Evolutionary conservation across 2,329 filamentous ascomycete species (phyloP), one percentile per base, ranked within the genome.

Genomic region (Penicillium sp.): DNA sequence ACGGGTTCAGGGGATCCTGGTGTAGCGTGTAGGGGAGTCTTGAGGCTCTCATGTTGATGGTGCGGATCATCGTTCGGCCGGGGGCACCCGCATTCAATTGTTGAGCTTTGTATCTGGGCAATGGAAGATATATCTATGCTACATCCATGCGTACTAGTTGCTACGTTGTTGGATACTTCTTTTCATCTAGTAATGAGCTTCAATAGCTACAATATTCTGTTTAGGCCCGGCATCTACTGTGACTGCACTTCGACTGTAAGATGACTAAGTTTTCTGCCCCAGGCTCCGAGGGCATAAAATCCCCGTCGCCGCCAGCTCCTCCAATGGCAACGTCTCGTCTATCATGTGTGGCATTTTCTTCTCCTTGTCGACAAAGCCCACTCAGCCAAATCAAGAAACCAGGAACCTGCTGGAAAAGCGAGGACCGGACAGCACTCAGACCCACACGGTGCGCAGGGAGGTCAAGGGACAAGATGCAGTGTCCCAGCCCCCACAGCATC

Each of bases 271-370:
- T 41, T 41, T 10, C 3, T 42, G 54, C 56, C 54, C 53, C 31
- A 54, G 57, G 52, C 50, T 27, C 7, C 4, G 37, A 38, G 33
- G 13, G 35, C 42, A 42, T 31, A 47, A 57, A 56, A 54, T 42
- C 31, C 25, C 42, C 38, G 23, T 27, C 20, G 23, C 24, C 20
- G 3, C 23, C 38, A 48, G 37, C 20, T 45, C 44, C 20, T 44
- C 20, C 28, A 46, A 31, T 44, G 10, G 28, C 27, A 24, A 39
- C n/a, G n/a, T 33, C 29, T 41, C 37, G 32, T 35, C 57, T 59
- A 61, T 51, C 51, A 73, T 75, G 73, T 75, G 71, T 70, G 78
- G 77, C 58, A 80, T 80, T 53, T 79, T 75, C 64, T 78, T 75
- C 63, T 77, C 75, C 15, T 64, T 79, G 55, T 60, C 64, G 32